These are phyloP conservation scores for Psilocybe tampanensis DNA, from an alignment of 768 basidiomycete genomes.

Conservation along the genomic window DNA sequence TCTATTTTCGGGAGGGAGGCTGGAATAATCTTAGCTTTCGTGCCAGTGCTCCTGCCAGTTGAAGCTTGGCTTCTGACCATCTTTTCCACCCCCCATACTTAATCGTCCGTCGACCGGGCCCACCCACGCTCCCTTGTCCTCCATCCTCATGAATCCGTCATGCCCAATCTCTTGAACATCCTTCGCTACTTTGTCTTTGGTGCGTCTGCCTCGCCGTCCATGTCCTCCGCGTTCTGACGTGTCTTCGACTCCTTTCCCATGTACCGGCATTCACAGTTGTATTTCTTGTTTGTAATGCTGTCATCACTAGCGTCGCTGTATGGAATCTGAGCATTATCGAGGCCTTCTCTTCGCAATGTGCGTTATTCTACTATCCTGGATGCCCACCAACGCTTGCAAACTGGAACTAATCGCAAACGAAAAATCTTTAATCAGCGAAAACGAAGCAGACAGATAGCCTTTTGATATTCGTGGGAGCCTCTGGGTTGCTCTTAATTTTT, in stretches of 20 bases:
- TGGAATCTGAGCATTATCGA: slow-evolving; percentile 65
- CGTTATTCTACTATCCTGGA: slow-evolving; percentile 19
- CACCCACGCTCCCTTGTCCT: slow-evolving; percentile 31
- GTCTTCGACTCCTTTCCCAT: not conserved
- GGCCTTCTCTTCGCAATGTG: slow-evolving; percentile 38
- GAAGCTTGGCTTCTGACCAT: slow-evolving; percentile 20
- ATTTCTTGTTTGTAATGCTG: slow-evolving; percentile 66
- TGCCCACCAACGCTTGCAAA: not conserved
- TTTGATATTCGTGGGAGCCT: slow-evolving; percentile 59
- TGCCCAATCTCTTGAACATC: slow-evolving; percentile 48
- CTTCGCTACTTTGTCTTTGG: slow-evolving; percentile 66
- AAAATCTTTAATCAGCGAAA: slow-evolving; percentile 12
- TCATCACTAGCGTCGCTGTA: slow-evolving; percentile 64
- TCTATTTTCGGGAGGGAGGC: slow-evolving; percentile 6
- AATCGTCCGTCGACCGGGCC: slow-evolving; percentile 36
- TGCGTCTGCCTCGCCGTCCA: slow-evolving; percentile 28
- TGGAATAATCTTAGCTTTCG: slow-evolving; percentile 13
- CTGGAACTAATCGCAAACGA: too few species aligned
- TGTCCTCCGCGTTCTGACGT: not conserved
- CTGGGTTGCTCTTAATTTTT: slow-evolving; percentile 60
- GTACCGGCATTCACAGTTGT: slow-evolving; percentile 39
- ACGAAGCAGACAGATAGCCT: slow-evolving; percentile 57
- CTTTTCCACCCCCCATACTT: slow-evolving; percentile 8
- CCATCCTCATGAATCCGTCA: slow-evolving; percentile 36
- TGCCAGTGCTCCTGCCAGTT: slow-evolving; percentile 10